A percentile compares a stretch with the other conserved stretches of the same genome.
These are phyloP conservation scores for Oemleria cerasiformis DNA, from an alignment of 306 rosid species.

Conservation along the genomic window DNA sequence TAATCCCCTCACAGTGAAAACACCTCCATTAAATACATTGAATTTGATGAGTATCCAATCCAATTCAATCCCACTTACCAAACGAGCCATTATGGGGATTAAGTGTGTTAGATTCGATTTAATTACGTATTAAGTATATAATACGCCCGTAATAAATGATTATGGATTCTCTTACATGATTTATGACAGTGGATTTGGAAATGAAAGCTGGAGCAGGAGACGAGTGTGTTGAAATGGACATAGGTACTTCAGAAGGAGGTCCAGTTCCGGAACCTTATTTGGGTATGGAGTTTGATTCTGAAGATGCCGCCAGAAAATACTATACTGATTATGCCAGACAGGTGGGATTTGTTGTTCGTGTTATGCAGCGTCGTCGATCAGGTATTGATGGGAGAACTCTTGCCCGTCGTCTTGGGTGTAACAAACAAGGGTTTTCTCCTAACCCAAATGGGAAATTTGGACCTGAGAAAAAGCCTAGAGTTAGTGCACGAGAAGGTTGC, in stretches of 20 bases:
- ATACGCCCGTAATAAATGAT: slow-evolving; percentile 18
- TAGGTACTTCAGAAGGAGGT: slow-evolving; percentile 47
- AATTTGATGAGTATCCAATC: too few species aligned
- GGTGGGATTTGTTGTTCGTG: slow-evolving; percentile 72
- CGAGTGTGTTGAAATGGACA: slow-evolving; percentile 41
- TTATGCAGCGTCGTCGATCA: slow-evolving; percentile 88
- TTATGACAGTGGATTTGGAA: slow-evolving; percentile 56
- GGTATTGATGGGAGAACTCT: slow-evolving; percentile 85
- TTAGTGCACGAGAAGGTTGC: slow-evolving; percentile 96
- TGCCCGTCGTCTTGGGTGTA: slow-evolving; percentile 95
- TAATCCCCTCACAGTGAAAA: too few species aligned
- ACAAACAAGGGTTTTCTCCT: slow-evolving; percentile 90
- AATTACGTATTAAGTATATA: slow-evolving; percentile 4
- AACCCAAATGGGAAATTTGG: slow-evolving; percentile 51
- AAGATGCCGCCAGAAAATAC: slow-evolving; percentile 69
- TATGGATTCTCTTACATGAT: slow-evolving; percentile 20
- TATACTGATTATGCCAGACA: slow-evolving; percentile 73
- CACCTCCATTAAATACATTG: too few species aligned
- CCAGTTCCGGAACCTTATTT: slow-evolving; percentile 60
- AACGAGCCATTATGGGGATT: too few species aligned
- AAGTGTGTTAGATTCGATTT: neutral
- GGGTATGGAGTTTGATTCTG: slow-evolving; percentile 88
- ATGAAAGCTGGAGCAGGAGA: slow-evolving; percentile 41
- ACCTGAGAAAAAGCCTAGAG: slow-evolving; percentile 60
- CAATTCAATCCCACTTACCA: too few species aligned